Evolutionary conservation across 257 asterid species (phyloP).

Genomic region (Buddleja alternifolia): DNA sequence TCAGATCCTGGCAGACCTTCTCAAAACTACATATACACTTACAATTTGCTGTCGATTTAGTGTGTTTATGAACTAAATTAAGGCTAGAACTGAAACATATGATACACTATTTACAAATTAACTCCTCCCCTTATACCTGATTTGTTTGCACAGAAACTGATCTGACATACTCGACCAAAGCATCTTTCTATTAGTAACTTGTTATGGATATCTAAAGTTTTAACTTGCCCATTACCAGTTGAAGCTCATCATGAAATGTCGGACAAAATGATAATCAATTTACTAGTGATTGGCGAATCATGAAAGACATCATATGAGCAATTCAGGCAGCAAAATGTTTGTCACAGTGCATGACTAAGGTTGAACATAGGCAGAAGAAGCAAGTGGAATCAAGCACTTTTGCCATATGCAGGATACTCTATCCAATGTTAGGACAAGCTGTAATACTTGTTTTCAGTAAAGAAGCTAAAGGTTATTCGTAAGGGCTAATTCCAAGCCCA

Average conservation of each 20-base stretch:
- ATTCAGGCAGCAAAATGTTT: not conserved
- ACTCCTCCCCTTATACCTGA: not conserved
- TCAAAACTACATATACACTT: too few relatives aligned
- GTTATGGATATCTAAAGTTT: not conserved
- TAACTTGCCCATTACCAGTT: not conserved
- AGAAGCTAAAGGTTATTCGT: not conserved
- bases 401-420: not conserved
- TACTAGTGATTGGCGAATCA: not conserved
- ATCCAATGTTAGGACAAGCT: not conserved
- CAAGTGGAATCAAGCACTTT: conserved; percentile 2
- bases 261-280: not conserved
- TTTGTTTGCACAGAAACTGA: not conserved
- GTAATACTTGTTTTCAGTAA: not conserved
- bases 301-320: not conserved
- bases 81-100: not conserved
- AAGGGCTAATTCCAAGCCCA: not conserved
- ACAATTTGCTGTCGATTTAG: too few relatives aligned
- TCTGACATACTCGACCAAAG: not conserved
- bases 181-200: not conserved
- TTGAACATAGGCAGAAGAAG: not conserved
- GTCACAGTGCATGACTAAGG: not conserved
- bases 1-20: too few relatives aligned
- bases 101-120: not conserved
- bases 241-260: conserved; percentile 1
- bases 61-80: conserved; percentile 9